Evolutionary conservation across 2,329 filamentous ascomycete genomes (phyloP).

Genomic region (Xylariaceae sp.): DNA sequence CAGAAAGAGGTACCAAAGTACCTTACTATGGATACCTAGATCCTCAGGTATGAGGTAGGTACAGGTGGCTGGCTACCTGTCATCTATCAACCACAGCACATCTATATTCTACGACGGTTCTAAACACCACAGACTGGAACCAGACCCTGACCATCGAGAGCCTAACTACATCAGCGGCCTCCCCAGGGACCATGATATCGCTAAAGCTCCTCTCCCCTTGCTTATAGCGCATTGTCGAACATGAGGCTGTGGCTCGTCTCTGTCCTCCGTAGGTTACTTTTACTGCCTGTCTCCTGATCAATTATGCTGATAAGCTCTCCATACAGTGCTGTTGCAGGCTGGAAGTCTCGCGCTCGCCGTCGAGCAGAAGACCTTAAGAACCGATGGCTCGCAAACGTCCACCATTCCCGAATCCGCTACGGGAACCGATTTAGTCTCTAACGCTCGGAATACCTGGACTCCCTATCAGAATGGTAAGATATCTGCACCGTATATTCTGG

Average conservation of each 20-base stretch:
- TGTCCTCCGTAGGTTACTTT: constrained; percentile 22
- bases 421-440: constrained; percentile 21
- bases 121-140: too few species aligned
- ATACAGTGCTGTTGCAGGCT: constrained; percentile 27
- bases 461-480: constrained; percentile 29
- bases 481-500: neutral
- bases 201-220: constrained; percentile 21
- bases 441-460: constrained; percentile 22
- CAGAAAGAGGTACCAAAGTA: constrained; percentile 1
- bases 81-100: too few species aligned
- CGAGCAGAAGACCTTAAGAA: constrained; percentile 26
- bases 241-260: constrained; percentile 29
- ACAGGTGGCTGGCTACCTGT: too few species aligned
- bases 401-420: constrained; percentile 17
- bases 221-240: constrained; percentile 25
- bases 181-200: constrained; percentile 25
- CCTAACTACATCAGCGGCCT: constrained; percentile 4
- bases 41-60: too few species aligned
- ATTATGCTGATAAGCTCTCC: constrained; percentile 3
- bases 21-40: too few species aligned
- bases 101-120: too few species aligned
- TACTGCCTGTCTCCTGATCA: constrained; percentile 1
- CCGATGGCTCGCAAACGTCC: constrained; percentile 13
- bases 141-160: too few species aligned
- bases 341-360: constrained; percentile 18